phyloP scores from a whole-genome alignment of 1,139 yeast species.

The Pneumocystis sp. region DNA sequence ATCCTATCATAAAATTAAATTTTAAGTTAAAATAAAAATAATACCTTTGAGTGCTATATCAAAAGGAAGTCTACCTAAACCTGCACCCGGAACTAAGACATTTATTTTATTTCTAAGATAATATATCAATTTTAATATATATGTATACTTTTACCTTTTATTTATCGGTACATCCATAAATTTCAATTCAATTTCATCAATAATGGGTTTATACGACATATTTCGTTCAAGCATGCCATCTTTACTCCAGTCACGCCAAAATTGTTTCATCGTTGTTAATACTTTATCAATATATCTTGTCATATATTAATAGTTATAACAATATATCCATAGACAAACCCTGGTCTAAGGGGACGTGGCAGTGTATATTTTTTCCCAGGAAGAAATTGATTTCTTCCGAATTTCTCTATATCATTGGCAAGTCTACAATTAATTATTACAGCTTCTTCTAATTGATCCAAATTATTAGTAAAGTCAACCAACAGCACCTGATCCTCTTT shows the following conservation, averaged over 20 bases:
- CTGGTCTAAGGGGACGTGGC: background rate
- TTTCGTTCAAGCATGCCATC: slow-evolving; percentile 14
- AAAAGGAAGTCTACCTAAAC: slow-evolving; percentile 62
- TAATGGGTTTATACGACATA: slow-evolving; percentile 32
- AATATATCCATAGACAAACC: background rate
- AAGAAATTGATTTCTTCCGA: background rate
- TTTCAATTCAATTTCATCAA: slow-evolving; percentile 30
- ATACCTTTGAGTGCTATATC: slow-evolving; percentile 45
- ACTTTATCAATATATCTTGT: slow-evolving; percentile 40
- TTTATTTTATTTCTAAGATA: slow-evolving; percentile 28
- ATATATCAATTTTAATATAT: background rate
- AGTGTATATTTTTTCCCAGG: background rate
- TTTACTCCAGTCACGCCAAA: slow-evolving; percentile 61
- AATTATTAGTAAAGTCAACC: background rate
- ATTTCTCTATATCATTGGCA: background rate
- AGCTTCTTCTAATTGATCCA: background rate
- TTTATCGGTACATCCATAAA: slow-evolving; percentile 29
- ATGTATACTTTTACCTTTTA: slow-evolving; percentile 9
- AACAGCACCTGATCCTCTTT: background rate
- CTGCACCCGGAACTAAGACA: slow-evolving; percentile 69
- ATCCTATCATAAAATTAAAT: slow-evolving; percentile 26
- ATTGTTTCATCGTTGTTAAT: slow-evolving; percentile 44
- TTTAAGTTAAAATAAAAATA: background rate
- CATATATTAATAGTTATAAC: background rate
- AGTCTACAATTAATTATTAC: background rate